Evolutionary conservation across 1,139 yeast species (phyloP).

Genomic region (Yamadazyma diddensiae): DNA sequence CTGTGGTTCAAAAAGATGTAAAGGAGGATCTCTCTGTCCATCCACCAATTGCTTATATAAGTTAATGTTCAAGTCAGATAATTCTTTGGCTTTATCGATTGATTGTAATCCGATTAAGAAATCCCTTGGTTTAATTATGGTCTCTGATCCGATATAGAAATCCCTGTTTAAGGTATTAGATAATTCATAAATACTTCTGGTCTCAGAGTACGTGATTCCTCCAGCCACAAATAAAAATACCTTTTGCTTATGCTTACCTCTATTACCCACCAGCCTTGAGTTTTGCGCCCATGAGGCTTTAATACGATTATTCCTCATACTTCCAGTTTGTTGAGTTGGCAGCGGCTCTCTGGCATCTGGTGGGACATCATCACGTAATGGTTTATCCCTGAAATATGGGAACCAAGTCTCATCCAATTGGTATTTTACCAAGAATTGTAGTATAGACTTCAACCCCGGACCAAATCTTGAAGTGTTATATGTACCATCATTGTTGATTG

Average conservation of each 20-base stretch:
- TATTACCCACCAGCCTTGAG: conserved; percentile 27
- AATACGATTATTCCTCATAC: conserved; percentile 71
- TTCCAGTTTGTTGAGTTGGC: conserved; percentile 18
- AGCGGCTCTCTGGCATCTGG: conserved; percentile 23
- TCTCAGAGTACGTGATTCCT: conserved; percentile 82
- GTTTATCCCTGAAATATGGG: conserved; percentile 78
- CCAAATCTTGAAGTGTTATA: conserved; percentile 75
- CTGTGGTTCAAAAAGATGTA: conserved; percentile 29
- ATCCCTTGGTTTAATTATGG: conserved; percentile 64
- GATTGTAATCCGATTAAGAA: conserved; percentile 45
- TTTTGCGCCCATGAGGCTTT: conserved; percentile 80
- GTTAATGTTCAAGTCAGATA: conserved; percentile 33
- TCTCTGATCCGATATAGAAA: conserved; percentile 81
- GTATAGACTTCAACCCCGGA: conserved; percentile 63
- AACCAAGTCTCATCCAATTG: conserved; percentile 56
- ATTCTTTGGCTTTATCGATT: conserved; percentile 33
- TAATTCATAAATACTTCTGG: conserved; percentile 73
- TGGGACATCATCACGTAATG: conserved; percentile 55
- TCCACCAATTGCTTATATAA: conserved; percentile 24
- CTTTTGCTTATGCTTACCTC: conserved; percentile 56
- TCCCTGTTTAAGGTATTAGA: conserved; percentile 64
- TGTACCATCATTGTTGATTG: conserved; percentile 61
- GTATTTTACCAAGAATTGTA: conserved; percentile 47
- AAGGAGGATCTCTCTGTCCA: conserved; percentile 34
- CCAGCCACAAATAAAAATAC: conserved; percentile 85